phyloP scores from a whole-genome alignment of 192 early-diverging fungal species.

The Backusella tuberculispora region DNA sequence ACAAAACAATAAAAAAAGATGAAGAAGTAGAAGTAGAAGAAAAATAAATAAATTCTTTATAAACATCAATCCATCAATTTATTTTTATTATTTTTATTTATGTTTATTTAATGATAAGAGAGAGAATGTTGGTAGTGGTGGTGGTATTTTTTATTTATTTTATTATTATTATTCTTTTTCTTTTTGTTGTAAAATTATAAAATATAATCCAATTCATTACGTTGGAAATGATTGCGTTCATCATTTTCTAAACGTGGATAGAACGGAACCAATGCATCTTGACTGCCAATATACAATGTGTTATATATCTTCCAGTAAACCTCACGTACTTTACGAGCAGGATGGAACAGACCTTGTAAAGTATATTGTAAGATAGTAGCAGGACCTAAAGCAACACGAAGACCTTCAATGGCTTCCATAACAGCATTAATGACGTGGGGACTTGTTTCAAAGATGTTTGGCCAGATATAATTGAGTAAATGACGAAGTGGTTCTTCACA shows the following conservation, averaged over 20 bases:
- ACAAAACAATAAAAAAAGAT: not conserved
- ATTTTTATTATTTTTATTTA: not conserved
- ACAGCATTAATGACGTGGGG: slow-evolving; percentile 99
- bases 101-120: not conserved
- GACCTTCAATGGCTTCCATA: slow-evolving; percentile 94
- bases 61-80: not conserved
- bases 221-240: slow-evolving; percentile 72
- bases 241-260: slow-evolving; percentile 92
- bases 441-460: slow-evolving; percentile 96
- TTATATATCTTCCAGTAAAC: slow-evolving; percentile 99
- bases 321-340: slow-evolving; percentile 91
- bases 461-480: slow-evolving; percentile 96
- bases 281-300: slow-evolving; percentile 87
- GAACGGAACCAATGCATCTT: slow-evolving; percentile 90
- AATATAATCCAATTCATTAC: slow-evolving; percentile 83
- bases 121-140: not conserved
- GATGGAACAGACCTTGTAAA: slow-evolving; percentile 96
- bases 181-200: slow-evolving; percentile 39
- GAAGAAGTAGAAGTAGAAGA: not conserved
- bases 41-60: slow-evolving; percentile 7
- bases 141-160: not conserved
- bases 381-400: slow-evolving; percentile 89
- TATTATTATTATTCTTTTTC: not conserved
- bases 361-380: slow-evolving; percentile 83
- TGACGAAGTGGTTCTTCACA: slow-evolving; percentile 96